Conservation (phyloP, 225 moss, liverwort and hornwort genomes). For the Polytrichum formosum region DNA sequence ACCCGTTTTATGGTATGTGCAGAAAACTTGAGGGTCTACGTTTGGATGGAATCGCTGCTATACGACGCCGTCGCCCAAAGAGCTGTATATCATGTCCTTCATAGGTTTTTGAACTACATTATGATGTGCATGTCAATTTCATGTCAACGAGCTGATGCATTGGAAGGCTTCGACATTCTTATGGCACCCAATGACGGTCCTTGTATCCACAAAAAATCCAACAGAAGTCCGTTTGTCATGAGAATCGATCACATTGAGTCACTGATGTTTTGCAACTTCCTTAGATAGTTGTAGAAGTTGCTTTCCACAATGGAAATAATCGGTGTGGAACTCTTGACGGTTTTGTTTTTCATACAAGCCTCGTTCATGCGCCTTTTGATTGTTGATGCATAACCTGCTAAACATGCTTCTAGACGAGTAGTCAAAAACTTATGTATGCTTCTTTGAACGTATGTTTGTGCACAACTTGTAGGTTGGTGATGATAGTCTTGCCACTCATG, state of each 20-base stretch:
- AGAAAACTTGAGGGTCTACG: slow-evolving; percentile 40
- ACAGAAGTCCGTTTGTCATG: background rate
- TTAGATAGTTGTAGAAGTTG: background rate
- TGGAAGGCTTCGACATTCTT: background rate
- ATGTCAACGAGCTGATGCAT: background rate
- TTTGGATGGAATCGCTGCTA: slow-evolving; percentile 27
- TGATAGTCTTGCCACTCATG: too few relatives aligned
- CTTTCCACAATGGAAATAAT: too few relatives aligned
- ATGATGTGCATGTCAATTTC: background rate
- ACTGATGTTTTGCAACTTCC: background rate
- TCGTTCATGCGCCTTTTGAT: too few relatives aligned
- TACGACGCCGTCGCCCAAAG: background rate
- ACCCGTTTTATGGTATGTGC: slow-evolving; percentile 18
- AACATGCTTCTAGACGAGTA: too few relatives aligned
- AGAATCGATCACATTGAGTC: background rate
- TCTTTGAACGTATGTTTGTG: too few relatives aligned
- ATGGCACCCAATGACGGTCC: background rate
- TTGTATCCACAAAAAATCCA: background rate
- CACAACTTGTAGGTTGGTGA: too few relatives aligned
- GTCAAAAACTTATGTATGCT: too few relatives aligned
- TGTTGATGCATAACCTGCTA: too few relatives aligned
- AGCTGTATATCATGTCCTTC: slow-evolving; percentile 14
- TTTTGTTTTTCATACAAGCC: too few relatives aligned
- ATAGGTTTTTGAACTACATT: background rate
- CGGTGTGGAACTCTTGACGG: too few relatives aligned